phyloP scores from a whole-genome alignment of 306 rosid species.

The Rosa rugosa region DNA sequence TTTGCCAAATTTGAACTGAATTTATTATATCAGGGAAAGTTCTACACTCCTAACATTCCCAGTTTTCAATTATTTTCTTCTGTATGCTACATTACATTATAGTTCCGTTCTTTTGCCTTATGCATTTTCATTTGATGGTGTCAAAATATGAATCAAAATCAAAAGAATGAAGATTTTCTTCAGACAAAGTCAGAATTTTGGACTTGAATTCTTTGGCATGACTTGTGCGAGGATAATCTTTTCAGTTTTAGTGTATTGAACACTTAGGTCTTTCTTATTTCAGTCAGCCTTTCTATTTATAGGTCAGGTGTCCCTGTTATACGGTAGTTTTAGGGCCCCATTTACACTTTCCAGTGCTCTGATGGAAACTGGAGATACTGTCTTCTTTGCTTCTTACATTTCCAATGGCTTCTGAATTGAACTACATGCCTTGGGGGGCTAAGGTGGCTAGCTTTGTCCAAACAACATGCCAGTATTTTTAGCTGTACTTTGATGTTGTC shows the following conservation, averaged over 20 bases:
- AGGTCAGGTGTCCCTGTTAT: not conserved
- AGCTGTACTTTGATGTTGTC: not conserved
- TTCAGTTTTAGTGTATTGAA: not conserved
- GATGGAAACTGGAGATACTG: not conserved
- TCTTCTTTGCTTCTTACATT: not conserved
- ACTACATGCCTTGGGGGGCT: not conserved
- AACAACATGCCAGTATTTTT: not conserved
- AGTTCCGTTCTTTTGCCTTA: not conserved
- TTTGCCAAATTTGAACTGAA: not conserved
- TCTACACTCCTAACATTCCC: not conserved
- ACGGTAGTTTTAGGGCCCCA: not conserved
- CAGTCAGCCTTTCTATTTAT: not conserved
- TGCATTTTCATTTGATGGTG: not conserved
- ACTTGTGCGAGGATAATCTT: not conserved
- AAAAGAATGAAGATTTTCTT: not conserved
- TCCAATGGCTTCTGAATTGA: not conserved
- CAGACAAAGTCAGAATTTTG: not conserved
- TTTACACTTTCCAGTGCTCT: not conserved
- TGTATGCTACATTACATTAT: not conserved
- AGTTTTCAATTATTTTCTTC: not conserved
- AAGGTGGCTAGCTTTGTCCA: not conserved
- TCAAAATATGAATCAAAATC: not conserved
- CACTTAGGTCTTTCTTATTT: not conserved
- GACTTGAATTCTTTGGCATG: not conserved
- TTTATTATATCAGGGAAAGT: not conserved